These are phyloP conservation scores for Auxenochlorella protothecoides DNA, from an alignment of 139 green algal genomes.

Conservation along the genomic window DNA sequence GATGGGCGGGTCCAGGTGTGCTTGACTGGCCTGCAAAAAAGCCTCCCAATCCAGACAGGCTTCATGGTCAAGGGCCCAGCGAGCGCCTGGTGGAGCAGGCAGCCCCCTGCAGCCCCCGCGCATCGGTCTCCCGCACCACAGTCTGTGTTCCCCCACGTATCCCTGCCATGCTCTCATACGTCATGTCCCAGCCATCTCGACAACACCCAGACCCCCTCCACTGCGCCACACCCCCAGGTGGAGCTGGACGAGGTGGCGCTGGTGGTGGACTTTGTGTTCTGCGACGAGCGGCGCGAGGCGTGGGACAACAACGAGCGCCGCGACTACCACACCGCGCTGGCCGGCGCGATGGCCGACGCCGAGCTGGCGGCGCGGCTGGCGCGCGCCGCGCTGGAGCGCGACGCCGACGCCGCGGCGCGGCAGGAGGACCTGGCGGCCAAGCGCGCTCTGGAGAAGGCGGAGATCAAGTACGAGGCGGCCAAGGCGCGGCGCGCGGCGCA, in stretches of 20 bases:
- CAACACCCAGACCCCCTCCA: not conserved
- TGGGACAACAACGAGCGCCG: conserved; percentile 75
- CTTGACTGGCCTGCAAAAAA: too few species aligned
- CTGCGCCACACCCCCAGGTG: not conserved
- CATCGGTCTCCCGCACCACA: too few species aligned
- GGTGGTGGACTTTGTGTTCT: conserved; percentile 73
- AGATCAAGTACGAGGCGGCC: conserved; percentile 27
- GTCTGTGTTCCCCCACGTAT: too few species aligned
- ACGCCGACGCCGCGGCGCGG: not conserved
- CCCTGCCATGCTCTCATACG: not conserved
- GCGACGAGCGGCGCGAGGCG: conserved; percentile 36
- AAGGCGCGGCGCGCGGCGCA: conserved; percentile 53
- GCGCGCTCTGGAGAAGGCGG: conserved; percentile 40
- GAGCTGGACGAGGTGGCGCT: conserved; percentile 1
- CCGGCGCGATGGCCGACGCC: not conserved
- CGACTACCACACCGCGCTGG: conserved; percentile 61
- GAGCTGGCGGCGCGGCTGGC: conserved; percentile 25
- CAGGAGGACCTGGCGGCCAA: conserved; percentile 39
- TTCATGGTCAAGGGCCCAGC: too few species aligned
- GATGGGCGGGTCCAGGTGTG: not conserved
- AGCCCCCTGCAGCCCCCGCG: too few species aligned
- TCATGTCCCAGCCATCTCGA: not conserved
- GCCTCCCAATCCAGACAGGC: too few species aligned
- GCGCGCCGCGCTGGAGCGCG: conserved; percentile 18
- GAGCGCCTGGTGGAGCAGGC: too few species aligned